Conservation (phyloP, 768 basidiomycete genomes). For the Tylopilus cervinicoccineus region DNA sequence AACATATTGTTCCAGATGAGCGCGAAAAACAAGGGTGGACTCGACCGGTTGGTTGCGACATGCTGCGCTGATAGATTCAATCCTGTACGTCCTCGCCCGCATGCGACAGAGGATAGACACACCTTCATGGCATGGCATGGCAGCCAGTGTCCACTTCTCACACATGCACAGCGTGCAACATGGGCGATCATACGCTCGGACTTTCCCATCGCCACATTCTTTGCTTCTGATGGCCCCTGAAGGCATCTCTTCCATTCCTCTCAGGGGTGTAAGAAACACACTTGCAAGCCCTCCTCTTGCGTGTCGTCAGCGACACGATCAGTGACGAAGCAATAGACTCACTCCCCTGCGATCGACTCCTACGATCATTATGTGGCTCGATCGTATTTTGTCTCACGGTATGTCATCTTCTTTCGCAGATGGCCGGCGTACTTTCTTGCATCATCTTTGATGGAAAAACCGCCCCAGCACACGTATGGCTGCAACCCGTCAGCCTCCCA, state of each 20-base stretch:
- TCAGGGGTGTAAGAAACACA: slow-evolving; percentile 1
- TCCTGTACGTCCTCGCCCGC: not conserved
- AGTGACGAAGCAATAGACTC: not conserved
- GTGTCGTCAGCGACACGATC: slow-evolving; percentile 5
- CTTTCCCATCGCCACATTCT: not conserved
- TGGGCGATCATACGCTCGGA: not conserved
- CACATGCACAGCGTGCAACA: slow-evolving; percentile 4
- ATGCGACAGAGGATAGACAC: not conserved
- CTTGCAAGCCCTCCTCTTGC: not conserved
- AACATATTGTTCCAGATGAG: too few relatives aligned
- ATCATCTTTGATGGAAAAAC: not conserved
- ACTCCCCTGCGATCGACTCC: not conserved
- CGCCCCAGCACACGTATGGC: not conserved
- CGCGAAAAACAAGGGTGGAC: too few relatives aligned
- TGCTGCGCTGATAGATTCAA: not conserved
- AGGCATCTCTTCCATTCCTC: not conserved
- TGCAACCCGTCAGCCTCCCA: not conserved
- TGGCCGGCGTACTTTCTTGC: not conserved
- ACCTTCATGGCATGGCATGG: slow-evolving; percentile 5
- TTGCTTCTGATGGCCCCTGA: slow-evolving; percentile 1
- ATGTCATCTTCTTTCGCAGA: not conserved
- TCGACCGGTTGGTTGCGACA: not conserved
- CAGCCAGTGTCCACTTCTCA: not conserved
- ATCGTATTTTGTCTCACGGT: not conserved
- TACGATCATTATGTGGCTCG: slow-evolving; percentile 1